Evolutionary conservation across 305 asterid species (phyloP), one percentile per base, ranked within the genome.

Genomic region (Fraxinus baroniana): DNA sequence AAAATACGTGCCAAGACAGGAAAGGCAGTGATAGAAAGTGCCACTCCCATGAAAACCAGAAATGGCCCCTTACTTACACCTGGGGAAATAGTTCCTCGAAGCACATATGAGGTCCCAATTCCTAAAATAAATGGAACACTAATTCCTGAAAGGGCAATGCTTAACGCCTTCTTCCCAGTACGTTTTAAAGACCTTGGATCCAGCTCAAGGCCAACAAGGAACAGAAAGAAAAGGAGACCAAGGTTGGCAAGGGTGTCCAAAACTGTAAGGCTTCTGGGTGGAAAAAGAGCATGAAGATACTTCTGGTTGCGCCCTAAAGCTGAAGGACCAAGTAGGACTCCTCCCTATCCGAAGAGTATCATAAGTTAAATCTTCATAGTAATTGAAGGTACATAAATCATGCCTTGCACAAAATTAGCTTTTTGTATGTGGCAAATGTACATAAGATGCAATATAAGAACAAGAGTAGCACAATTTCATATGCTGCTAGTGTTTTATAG

Each of bases 31-130:
- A 95, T 95, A 32, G 98, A 95, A 57, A 95, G 95, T 39, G 98
- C 97, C 13, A 94, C 98, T 68, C 98, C 98, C 97, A 94, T 95
- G 92, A 95, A 95, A 7, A 95, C 93, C 30, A 95, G 86, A 74
- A 94, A 90, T 0, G 98, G 98, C 9, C 85, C 98, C 39, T 86
- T 78, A 2, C 18, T 82, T 0, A 85, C 93, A 17, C 84, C 94
- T 66, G 84, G 24, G 74, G 96, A 85, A 71, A 94, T 81, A 17
- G 94, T 92, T 78, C 78, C 84, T 4, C 90, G 81, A 36, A 95
- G 91, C 3, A 68, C 91, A 39, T 89, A 89, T 4, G 98, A 92
- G 28, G 96, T 90, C 44, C 98, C 98, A 3, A 94, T 92, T 74
- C 98, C 98, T 71, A 95, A 52, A 4, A 76, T 66, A 79, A 95